A percentile compares a stretch with the other conserved stretches of the same genome.
Conservation (phyloP, 73 alveolate genomes). For the Paramecium sexaurelia region DNA sequence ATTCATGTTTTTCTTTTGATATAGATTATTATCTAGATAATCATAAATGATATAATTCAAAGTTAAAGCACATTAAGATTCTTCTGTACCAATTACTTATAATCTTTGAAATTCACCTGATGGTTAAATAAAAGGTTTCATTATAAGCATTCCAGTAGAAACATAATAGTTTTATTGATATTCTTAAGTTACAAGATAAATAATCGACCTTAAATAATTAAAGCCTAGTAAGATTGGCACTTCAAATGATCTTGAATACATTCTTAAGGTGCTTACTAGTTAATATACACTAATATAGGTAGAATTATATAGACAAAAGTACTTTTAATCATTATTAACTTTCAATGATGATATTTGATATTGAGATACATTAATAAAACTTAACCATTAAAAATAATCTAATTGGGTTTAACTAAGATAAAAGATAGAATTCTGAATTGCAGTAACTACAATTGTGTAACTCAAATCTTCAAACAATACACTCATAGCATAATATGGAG, state of each 20-base stretch:
- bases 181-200: not conserved
- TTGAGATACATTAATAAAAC: not conserved
- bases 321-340: not conserved
- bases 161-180: not conserved
- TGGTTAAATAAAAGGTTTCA: not conserved
- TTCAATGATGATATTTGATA: not conserved
- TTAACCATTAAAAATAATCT: not conserved
- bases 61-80: not conserved
- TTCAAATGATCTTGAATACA: not conserved
- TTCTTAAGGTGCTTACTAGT: not conserved
- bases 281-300: not conserved
- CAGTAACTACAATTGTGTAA: not conserved
- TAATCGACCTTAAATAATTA: not conserved
- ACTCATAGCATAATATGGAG: not conserved
- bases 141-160: not conserved
- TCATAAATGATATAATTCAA: not conserved
- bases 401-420: not conserved
- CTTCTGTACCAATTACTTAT: not conserved
- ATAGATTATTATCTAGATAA: not conserved
- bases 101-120: not conserved
- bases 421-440: not conserved
- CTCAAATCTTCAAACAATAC: not conserved
- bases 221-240: not conserved
- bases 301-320: not conserved
- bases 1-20: not conserved